These are phyloP conservation scores for Mallotus repandus DNA, from an alignment of 441 rosid genomes.

Conservation along the genomic window DNA sequence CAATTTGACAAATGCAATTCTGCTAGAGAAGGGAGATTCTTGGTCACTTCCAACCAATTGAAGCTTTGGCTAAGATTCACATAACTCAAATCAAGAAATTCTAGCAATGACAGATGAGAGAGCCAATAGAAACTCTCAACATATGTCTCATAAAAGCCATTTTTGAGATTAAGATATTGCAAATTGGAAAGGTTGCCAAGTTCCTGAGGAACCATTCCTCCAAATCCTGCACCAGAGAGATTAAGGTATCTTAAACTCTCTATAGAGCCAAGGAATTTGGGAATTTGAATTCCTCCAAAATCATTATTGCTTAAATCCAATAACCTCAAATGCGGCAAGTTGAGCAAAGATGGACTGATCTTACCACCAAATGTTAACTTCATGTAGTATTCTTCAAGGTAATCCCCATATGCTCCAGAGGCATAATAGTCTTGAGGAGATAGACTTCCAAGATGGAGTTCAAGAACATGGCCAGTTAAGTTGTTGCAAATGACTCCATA, in stretches of 20 bases:
- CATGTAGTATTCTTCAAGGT: not conserved
- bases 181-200: not conserved
- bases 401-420: not conserved
- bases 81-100: conserved; percentile 12
- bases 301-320: conserved; percentile 12
- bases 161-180: not conserved
- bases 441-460: not conserved
- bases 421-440: not conserved
- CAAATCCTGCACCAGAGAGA: conserved; percentile 4
- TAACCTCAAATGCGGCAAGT: conserved; percentile 11
- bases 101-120: conserved; percentile 1
- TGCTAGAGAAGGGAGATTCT: conserved; percentile 9
- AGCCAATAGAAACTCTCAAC: conserved; percentile 12
- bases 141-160: not conserved
- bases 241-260: conserved; percentile 13
- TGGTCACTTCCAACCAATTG: conserved; percentile 10
- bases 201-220: conserved; percentile 10
- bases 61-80: not conserved
- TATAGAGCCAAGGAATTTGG: conserved; percentile 12
- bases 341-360: conserved; percentile 8
- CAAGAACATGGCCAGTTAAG: conserved; percentile 3
- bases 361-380: conserved; percentile 2
- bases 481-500: conserved; percentile 7
- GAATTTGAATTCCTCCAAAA: conserved; percentile 6
- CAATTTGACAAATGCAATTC: conserved; percentile 13